Evolutionary conservation across 805 yeast genomes (phyloP).

Genomic region (Teunomyces atbi): DNA sequence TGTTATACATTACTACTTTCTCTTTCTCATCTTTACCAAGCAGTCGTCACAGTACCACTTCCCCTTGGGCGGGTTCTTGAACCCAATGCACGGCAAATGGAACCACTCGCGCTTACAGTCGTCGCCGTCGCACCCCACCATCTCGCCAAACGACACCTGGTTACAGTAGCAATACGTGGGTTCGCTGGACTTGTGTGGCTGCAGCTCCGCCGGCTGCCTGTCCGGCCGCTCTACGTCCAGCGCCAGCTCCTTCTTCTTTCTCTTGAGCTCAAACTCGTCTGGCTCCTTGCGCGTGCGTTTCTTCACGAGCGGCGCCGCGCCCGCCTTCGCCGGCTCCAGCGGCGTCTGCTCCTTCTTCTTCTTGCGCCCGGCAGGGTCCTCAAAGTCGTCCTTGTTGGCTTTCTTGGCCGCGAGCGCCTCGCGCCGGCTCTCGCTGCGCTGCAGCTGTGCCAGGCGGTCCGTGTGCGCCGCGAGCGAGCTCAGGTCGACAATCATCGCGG

Average conservation of each 20-base stretch:
- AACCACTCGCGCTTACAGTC: constrained; percentile 93
- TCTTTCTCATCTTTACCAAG: constrained; percentile 32
- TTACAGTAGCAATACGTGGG: constrained; percentile 95
- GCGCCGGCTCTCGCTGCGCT: constrained; percentile 80
- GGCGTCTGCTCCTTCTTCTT: constrained; percentile 21
- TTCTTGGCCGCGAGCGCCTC: constrained; percentile 91
- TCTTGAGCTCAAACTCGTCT: not conserved
- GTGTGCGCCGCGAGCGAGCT: constrained; percentile 37
- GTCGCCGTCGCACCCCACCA: constrained; percentile 98
- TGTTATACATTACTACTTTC: constrained; percentile 3
- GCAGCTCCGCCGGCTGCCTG: constrained; percentile 1
- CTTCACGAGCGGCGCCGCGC: constrained; percentile 1
- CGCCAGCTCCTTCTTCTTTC: constrained; percentile 18
- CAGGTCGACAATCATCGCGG: constrained; percentile 75
- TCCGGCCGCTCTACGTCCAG: constrained; percentile 2
- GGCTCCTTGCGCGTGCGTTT: constrained; percentile 5
- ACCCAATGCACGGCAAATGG: constrained; percentile 89
- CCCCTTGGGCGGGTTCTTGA: constrained; percentile 75
- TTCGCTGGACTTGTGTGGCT: constrained; percentile 36
- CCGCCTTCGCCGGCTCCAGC: constrained; percentile 12
- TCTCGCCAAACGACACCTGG: constrained; percentile 95
- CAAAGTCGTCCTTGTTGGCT: constrained; percentile 47
- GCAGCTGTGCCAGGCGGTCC: constrained; percentile 63
- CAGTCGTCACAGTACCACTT: constrained; percentile 49
- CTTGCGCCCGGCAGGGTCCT: constrained; percentile 19